Percentiles rank a stretch among this genome's conserved stretches.
phyloP scores from a whole-genome alignment of 495 filamentous ascomycete species.

The Apiosordaria backusii region DNA sequence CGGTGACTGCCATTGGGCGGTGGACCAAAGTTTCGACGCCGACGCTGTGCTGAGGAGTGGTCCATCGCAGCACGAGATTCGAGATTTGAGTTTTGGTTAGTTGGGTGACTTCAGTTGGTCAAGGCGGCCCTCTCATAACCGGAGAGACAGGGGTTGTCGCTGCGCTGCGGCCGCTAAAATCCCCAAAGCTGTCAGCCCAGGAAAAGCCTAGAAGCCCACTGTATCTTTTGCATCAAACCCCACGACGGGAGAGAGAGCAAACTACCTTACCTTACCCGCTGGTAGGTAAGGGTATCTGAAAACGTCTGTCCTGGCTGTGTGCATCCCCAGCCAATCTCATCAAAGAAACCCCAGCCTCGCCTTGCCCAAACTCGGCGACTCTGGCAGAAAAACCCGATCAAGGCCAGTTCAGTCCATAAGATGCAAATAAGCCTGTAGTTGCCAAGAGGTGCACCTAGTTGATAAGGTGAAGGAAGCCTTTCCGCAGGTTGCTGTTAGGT shows the following conservation, averaged over 20 bases:
- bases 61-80: constrained; percentile 32
- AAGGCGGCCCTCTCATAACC: constrained; percentile 31
- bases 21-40: constrained; percentile 31
- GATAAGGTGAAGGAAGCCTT: neutral
- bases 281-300: neutral
- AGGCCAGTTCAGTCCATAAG: neutral
- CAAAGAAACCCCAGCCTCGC: neutral
- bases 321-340: neutral
- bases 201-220: neutral
- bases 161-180: constrained; percentile 21
- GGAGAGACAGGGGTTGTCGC: constrained; percentile 34
- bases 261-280: too few species aligned
- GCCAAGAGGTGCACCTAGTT: neutral
- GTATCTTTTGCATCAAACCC: neutral
- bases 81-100: constrained; percentile 39
- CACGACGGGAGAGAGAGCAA: too few species aligned
- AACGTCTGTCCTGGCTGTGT: neutral
- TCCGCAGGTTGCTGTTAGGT: neutral
- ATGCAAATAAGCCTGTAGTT: neutral
- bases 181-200: constrained; percentile 1
- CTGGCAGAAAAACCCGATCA: neutral
- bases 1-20: constrained; percentile 36
- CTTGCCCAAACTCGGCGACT: neutral
- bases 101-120: constrained; percentile 34
- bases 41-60: constrained; percentile 24